A percentile compares a stretch with the other conserved stretches of the same genome.
Conservation (phyloP, 345 rosid genomes). For the Arabis hirsuta region DNA sequence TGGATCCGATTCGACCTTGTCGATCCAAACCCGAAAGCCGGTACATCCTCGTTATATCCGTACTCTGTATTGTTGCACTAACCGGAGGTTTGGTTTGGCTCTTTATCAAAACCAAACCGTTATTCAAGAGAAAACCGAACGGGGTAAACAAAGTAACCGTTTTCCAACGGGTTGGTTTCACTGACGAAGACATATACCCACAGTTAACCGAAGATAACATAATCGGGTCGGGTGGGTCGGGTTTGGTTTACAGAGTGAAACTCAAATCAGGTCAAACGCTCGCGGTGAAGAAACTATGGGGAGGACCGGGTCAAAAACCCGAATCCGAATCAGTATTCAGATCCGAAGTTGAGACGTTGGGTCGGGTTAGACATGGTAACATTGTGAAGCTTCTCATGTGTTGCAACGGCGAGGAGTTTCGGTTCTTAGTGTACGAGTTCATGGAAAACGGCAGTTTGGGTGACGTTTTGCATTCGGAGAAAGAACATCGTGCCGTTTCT, state of each 20-base stretch:
- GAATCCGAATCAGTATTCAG: slow-evolving; percentile 36
- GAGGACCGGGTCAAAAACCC: slow-evolving; percentile 30
- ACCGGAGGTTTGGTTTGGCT: slow-evolving; percentile 52
- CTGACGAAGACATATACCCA: slow-evolving; percentile 50
- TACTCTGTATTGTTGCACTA: slow-evolving; percentile 47
- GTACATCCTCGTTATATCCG: slow-evolving; percentile 38
- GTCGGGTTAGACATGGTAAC: slow-evolving; percentile 67
- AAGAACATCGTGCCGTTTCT: slow-evolving; percentile 36
- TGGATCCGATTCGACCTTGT: slow-evolving; percentile 57
- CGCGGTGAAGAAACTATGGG: slow-evolving; percentile 71
- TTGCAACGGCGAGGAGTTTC: slow-evolving; percentile 51
- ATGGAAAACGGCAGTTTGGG: slow-evolving; percentile 85
- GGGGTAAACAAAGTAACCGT: slow-evolving; percentile 48
- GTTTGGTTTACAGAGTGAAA: slow-evolving; percentile 60
- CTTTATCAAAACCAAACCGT: slow-evolving; percentile 45
- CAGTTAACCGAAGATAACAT: slow-evolving; percentile 52
- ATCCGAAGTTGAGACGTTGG: slow-evolving; percentile 66
- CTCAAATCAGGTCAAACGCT: slow-evolving; percentile 59
- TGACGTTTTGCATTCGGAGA: slow-evolving; percentile 59
- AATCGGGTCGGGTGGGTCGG: slow-evolving; percentile 72
- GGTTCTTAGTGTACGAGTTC: slow-evolving; percentile 63
- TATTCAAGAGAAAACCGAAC: slow-evolving; percentile 43
- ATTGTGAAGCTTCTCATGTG: slow-evolving; percentile 65
- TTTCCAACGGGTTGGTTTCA: slow-evolving; percentile 63
- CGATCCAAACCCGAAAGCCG: slow-evolving; percentile 39